Evolutionary conservation across 306 rosid species (phyloP).

Genomic region (Sesbania bispinosa): DNA sequence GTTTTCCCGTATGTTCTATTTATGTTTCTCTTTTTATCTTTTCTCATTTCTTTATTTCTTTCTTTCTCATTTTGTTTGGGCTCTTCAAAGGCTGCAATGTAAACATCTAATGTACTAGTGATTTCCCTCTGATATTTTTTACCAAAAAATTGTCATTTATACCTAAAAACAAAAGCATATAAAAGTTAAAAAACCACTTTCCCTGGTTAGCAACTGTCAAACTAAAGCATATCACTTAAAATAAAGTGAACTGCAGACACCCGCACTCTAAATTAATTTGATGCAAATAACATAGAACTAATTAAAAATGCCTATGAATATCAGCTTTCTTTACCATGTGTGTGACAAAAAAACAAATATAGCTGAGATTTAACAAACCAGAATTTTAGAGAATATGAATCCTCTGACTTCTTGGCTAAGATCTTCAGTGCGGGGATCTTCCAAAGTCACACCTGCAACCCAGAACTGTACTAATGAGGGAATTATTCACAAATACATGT

Average conservation of each 20-base stretch:
- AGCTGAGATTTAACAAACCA: constrained; percentile 57
- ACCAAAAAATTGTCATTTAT: neutral
- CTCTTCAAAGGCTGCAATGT: neutral
- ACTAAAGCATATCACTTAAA: neutral
- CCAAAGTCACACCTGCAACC: constrained; percentile 77
- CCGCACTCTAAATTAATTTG: neutral
- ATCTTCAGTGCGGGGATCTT: constrained; percentile 97
- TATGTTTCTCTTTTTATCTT: neutral
- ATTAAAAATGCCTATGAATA: neutral
- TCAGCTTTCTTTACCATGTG: neutral
- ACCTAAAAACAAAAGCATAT: neutral
- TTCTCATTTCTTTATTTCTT: neutral
- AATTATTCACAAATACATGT: constrained; percentile 14
- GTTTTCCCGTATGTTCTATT: neutral
- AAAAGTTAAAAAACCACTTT: constrained; percentile 6
- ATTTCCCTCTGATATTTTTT: neutral
- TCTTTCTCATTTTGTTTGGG: neutral
- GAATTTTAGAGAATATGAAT: constrained; percentile 89
- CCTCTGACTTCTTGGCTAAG: constrained; percentile 99
- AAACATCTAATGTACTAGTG: neutral
- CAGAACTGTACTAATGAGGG: constrained; percentile 17
- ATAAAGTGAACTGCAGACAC: neutral
- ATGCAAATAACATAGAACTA: neutral
- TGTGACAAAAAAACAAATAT: constrained; percentile 12
- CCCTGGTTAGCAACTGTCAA: neutral